These are phyloP conservation scores for Colletotrichum zoysiae DNA, from an alignment of 2,329 filamentous ascomycete species.

Conservation along the genomic window DNA sequence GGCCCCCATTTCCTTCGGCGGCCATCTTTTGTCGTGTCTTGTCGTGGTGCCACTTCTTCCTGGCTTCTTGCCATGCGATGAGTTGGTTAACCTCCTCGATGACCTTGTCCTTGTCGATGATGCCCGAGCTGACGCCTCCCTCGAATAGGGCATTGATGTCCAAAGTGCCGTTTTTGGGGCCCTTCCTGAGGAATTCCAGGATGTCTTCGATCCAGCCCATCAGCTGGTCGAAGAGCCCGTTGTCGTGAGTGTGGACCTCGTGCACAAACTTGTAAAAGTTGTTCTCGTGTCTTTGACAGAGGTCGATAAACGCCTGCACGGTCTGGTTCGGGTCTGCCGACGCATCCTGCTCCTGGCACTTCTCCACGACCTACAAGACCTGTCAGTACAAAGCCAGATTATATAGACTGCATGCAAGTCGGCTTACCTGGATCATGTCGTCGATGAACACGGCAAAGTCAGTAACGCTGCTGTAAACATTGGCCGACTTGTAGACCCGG, in stretches of 20 bases:
- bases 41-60: slow-evolving; percentile 98
- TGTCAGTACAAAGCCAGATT: not conserved
- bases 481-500: slow-evolving; percentile 97
- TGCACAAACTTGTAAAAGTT: slow-evolving; percentile 99
- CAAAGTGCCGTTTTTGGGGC: slow-evolving; percentile 85
- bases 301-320: slow-evolving; percentile 96
- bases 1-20: slow-evolving; percentile 73
- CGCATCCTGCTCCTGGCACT: slow-evolving; percentile 79
- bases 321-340: slow-evolving; percentile 98
- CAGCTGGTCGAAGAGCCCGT: slow-evolving; percentile 93
- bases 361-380: slow-evolving; percentile 68
- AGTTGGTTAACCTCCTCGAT: slow-evolving; percentile 85
- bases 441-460: slow-evolving; percentile 95
- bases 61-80: slow-evolving; percentile 92
- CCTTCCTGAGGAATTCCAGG: slow-evolving; percentile 89
- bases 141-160: slow-evolving; percentile 96
- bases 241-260: slow-evolving; percentile 96
- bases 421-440: slow-evolving; percentile 83
- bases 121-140: slow-evolving; percentile 76
- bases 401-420: not conserved
- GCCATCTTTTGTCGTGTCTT: slow-evolving; percentile 99
- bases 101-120: slow-evolving; percentile 78
- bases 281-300: slow-evolving; percentile 93
- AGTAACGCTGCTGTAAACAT: slow-evolving; percentile 96
- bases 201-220: slow-evolving; percentile 99